Percentiles rank a stretch among this genome's conserved stretches.
Conservation (phyloP, 2,329 filamentous ascomycete genomes). For the Pestalotiopsis sp. region DNA sequence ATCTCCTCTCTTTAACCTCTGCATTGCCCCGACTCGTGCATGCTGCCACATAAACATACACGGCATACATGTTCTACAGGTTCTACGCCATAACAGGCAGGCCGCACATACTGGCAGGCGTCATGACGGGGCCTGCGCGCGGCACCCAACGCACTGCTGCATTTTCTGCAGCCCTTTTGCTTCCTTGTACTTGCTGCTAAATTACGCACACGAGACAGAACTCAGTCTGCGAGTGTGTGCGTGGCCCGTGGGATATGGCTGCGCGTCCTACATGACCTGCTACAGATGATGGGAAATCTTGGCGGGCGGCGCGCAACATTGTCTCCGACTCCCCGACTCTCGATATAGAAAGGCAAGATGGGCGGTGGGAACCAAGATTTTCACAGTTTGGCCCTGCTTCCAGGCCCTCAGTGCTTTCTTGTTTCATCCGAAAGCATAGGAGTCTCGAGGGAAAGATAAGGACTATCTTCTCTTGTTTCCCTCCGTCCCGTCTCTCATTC, state of each 20-base stretch:
- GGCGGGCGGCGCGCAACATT: neutral
- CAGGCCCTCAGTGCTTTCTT: neutral
- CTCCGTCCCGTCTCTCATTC: neutral
- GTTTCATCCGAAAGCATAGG: neutral
- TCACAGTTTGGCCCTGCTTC: neutral
- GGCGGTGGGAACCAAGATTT: neutral
- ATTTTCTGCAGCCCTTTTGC: neutral
- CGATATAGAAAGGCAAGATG: neutral
- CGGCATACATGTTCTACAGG: neutral
- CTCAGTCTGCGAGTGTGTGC: neutral
- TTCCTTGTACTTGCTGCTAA: neutral
- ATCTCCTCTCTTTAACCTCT: neutral
- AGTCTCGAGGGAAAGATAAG: neutral
- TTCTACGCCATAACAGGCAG: slow-evolving; percentile 3
- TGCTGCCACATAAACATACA: neutral
- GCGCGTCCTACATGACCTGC: neutral
- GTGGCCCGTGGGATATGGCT: neutral
- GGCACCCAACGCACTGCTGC: neutral
- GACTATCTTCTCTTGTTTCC: neutral
- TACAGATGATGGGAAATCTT: neutral
- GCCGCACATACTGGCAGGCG: neutral
- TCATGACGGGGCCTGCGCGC: neutral
- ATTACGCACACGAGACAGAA: neutral
- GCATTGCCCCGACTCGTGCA: neutral
- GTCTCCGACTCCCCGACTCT: neutral